A percentile compares a stretch with the other conserved stretches of the same genome.
phyloP scores from a whole-genome alignment of 176 grass and related monocot species.

The Poa pratensis region DNA sequence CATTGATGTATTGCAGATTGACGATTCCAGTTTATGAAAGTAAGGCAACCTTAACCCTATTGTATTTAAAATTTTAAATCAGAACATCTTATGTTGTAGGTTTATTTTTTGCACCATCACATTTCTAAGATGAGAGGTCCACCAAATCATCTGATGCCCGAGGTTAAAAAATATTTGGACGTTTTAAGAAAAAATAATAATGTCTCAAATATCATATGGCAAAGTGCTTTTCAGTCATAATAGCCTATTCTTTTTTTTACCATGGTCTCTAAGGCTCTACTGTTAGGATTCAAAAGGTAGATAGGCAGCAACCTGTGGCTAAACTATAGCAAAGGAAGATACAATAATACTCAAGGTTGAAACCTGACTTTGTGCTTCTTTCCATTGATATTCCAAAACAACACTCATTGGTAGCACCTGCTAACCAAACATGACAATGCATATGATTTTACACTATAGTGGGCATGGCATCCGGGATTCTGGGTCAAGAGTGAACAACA shows the following conservation, averaged over 20 bases:
- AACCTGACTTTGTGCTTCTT: constrained; percentile 14
- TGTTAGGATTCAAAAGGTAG: constrained; percentile 22
- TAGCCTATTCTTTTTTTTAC: constrained; percentile 14
- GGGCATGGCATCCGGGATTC: background rate
- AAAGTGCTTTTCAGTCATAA: constrained; percentile 18
- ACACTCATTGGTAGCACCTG: background rate
- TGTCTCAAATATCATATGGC: background rate
- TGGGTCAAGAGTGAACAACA: background rate
- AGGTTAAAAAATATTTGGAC: background rate
- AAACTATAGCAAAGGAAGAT: background rate
- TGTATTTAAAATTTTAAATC: constrained; percentile 32
- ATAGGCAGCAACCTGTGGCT: background rate
- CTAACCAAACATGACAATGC: background rate
- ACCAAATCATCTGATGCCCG: constrained; percentile 3
- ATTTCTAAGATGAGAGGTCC: constrained; percentile 11
- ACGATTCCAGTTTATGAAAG: constrained; percentile 91
- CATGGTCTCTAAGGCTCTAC: background rate
- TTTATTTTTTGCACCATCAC: background rate
- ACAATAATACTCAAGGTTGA: constrained; percentile 11
- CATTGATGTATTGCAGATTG: constrained; percentile 77
- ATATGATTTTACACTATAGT: background rate
- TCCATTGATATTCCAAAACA: background rate
- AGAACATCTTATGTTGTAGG: constrained; percentile 20
- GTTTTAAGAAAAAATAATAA: constrained; percentile 26
- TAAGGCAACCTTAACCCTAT: constrained; percentile 47